A percentile compares a stretch with the other conserved stretches of the same genome.
phyloP scores from a whole-genome alignment of 2,329 filamentous ascomycete genomes.

The Colletotrichum lupini region DNA sequence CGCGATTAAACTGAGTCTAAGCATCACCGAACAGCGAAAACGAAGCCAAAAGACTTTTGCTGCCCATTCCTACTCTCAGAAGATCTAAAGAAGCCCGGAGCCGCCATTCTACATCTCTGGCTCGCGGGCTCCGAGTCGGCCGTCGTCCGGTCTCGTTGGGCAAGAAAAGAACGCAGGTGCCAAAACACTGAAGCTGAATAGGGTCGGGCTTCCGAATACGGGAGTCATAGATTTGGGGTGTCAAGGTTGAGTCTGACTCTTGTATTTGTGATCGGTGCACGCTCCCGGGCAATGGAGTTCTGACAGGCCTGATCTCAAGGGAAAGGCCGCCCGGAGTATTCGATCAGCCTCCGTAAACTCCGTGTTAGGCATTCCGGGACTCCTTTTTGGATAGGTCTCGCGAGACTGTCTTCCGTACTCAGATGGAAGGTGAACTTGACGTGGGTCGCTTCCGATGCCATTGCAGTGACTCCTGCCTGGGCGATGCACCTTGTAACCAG shows the following conservation, averaged over 20 bases:
- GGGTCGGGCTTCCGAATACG: neutral
- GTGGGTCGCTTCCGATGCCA: neutral
- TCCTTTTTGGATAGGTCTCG: neutral
- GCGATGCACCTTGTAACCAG: no score
- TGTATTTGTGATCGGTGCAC: neutral
- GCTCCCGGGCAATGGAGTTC: neutral
- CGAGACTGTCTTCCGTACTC: neutral
- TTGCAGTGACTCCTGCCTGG: neutral
- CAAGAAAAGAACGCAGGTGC: neutral
- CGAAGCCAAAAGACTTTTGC: neutral
- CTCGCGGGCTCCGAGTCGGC: neutral
- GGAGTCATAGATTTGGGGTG: neutral
- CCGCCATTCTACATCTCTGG: neutral
- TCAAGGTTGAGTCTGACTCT: neutral
- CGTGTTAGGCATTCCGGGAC: neutral
- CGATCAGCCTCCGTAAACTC: neutral
- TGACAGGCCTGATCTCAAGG: neutral
- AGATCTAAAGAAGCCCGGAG: neutral
- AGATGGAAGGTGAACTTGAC: neutral
- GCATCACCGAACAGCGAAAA: neutral
- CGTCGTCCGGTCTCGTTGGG: neutral
- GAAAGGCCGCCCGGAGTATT: neutral
- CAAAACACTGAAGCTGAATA: neutral
- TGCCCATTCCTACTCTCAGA: neutral
- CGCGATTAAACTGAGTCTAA: neutral